These are phyloP conservation scores for Sporopachydermia quercuum DNA, from an alignment of 805 yeast species.

Conservation along the genomic window DNA sequence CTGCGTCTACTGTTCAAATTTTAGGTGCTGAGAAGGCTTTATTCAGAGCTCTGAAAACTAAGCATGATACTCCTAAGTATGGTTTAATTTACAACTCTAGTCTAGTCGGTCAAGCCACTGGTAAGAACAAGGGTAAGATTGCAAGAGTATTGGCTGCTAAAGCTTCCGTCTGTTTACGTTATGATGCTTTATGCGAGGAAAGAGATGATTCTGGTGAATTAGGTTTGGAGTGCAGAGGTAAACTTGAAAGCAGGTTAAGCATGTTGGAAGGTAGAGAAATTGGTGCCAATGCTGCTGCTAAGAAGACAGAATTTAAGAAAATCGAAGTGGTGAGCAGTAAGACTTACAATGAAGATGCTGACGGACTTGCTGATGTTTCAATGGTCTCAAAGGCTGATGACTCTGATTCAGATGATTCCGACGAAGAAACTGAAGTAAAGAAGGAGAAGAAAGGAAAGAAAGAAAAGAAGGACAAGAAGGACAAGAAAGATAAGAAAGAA, in stretches of 20 bases:
- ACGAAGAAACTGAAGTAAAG: constrained; percentile 20
- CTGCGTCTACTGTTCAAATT: constrained; percentile 96
- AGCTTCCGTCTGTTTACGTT: constrained; percentile 93
- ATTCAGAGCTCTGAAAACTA: constrained; percentile 96
- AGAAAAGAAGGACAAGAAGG: constrained; percentile 19
- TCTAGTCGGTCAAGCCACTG: constrained; percentile 93
- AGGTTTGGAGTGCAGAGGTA: constrained; percentile 81
- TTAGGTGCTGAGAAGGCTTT: constrained; percentile 98
- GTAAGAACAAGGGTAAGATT: constrained; percentile 96
- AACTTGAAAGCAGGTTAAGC: constrained; percentile 88
- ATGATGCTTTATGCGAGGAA: constrained; percentile 93
- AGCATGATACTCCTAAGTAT: constrained; percentile 96
- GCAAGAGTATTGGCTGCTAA: constrained; percentile 98
- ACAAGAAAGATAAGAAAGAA: constrained; percentile 15
- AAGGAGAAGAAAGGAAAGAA: constrained; percentile 54
- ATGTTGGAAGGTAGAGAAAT: constrained; percentile 94
- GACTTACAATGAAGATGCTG: constrained; percentile 93
- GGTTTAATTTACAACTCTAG: constrained; percentile 96
- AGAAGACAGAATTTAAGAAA: constrained; percentile 64
- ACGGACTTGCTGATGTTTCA: constrained; percentile 66
- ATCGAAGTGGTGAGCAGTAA: constrained; percentile 72
- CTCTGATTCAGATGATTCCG: constrained; percentile 29
- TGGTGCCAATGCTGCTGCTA: constrained; percentile 61
- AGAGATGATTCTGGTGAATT: constrained; percentile 91
- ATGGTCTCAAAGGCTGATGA: constrained; percentile 68